Percentiles rank a stretch among this genome's conserved stretches.
Conservation (phyloP, 2,329 filamentous ascomycete genomes). For the Elsinoe necatrix region DNA sequence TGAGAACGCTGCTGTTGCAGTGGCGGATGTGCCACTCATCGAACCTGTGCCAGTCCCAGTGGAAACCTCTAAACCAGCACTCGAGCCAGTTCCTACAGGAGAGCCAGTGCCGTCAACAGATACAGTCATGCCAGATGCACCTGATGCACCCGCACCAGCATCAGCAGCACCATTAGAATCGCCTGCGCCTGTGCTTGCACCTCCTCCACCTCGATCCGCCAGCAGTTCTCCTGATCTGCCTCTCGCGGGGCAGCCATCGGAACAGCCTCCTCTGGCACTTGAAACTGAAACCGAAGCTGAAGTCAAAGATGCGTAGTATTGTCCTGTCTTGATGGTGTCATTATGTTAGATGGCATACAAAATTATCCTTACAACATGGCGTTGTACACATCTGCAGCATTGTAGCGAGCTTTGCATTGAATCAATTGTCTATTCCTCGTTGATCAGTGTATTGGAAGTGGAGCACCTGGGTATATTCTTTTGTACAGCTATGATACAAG, state of each 20-base stretch:
- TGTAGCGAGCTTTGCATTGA: neutral
- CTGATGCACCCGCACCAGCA: neutral
- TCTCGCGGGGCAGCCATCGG: constrained; percentile 21
- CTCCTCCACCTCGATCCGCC: constrained; percentile 22
- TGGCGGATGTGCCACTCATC: neutral
- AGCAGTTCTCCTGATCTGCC: constrained; percentile 38
- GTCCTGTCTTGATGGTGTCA: neutral
- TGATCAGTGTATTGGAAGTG: neutral
- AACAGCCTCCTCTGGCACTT: neutral
- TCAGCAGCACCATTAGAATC: constrained; percentile 4
- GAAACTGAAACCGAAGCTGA: neutral
- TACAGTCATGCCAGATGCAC: neutral
- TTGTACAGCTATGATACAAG: constrained; percentile 16
- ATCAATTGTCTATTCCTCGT: constrained; percentile 18
- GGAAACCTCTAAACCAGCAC: neutral
- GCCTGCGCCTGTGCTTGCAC: neutral
- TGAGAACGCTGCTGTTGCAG: neutral
- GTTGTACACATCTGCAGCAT: neutral
- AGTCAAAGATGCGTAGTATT: neutral
- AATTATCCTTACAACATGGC: neutral
- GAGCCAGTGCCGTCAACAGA: constrained; percentile 15
- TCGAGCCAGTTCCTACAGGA: neutral
- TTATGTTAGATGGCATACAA: too few relatives aligned
- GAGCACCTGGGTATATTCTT: constrained; percentile 13
- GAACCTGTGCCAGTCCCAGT: neutral